Conservation (phyloP, 345 rosid genomes). For the Erysimum cheiranthoides region DNA sequence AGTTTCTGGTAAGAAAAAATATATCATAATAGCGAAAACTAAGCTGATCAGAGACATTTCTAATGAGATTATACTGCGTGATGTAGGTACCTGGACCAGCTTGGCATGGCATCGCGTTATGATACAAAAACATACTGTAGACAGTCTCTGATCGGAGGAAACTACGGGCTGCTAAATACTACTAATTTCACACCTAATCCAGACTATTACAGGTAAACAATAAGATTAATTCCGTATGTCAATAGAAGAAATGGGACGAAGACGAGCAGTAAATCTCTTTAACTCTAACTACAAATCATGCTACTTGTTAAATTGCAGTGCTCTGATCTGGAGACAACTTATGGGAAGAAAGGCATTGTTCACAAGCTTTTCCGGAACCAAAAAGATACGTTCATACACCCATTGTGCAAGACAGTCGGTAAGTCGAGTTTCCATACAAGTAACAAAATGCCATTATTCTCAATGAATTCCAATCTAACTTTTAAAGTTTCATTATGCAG, state of each 20-base stretch:
- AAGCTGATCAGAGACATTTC: neutral
- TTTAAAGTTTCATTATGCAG: constrained; percentile 52
- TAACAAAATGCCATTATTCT: neutral
- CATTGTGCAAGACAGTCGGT: constrained; percentile 86
- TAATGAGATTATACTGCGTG: constrained; percentile 10
- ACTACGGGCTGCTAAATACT: constrained; percentile 82
- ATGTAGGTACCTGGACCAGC: constrained; percentile 93
- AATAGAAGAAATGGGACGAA: neutral
- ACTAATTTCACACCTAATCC: constrained; percentile 87
- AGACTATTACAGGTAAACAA: constrained; percentile 78
- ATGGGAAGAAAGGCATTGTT: constrained; percentile 80
- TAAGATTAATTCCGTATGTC: neutral
- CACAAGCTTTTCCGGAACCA: constrained; percentile 67
- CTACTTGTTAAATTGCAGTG: constrained; percentile 55
- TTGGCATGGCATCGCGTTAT: constrained; percentile 71
- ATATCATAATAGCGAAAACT: neutral
- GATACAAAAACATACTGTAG: constrained; percentile 92
- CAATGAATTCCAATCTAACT: constrained; percentile 6
- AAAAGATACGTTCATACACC: constrained; percentile 75
- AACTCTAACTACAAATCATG: neutral
- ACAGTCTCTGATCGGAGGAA: constrained; percentile 88
- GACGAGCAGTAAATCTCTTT: neutral
- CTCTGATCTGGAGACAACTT: constrained; percentile 87
- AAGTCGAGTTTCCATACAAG: constrained; percentile 40
- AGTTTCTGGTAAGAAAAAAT: constrained; percentile 78